phyloP scores from a whole-genome alignment of 2,329 filamentous ascomycete species.

The Claviceps sp. region DNA sequence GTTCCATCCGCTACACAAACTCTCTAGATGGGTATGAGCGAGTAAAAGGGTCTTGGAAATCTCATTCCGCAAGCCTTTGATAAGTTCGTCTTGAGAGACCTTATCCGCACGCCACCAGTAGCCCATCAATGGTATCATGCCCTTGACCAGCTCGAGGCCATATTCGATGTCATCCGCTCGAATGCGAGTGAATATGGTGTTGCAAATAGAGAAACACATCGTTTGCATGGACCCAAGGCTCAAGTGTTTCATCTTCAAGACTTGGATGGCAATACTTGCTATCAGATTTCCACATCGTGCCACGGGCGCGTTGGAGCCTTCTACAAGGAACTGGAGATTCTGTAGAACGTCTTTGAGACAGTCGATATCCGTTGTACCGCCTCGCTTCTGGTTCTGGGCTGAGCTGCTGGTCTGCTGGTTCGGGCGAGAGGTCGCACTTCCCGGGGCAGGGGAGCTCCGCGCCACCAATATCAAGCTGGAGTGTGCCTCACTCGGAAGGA shows the following conservation, averaged over 20 bases:
- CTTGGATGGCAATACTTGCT: conserved; percentile 40
- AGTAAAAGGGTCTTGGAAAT: conserved; percentile 60
- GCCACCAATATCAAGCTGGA: conserved; percentile 1
- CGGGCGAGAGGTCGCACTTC: conserved; percentile 17
- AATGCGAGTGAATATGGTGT: conserved; percentile 51
- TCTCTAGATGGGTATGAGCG: conserved; percentile 49
- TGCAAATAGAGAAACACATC: conserved; percentile 62
- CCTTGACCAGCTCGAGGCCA: conserved; percentile 43
- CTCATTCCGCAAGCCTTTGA: conserved; percentile 57
- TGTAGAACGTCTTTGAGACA: conserved; percentile 33
- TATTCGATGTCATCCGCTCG: conserved; percentile 56
- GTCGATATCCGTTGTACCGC: conserved; percentile 17
- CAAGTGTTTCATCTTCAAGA: conserved; percentile 45
- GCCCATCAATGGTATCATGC: conserved; percentile 57
- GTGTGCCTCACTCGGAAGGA: conserved; percentile 26
- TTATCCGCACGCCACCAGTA: conserved; percentile 67
- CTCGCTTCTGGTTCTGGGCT: conserved; percentile 17
- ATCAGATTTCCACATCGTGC: conserved; percentile 41
- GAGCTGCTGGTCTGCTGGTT: conserved; percentile 16
- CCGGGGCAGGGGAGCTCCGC: conserved; percentile 30
- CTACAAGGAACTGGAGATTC: conserved; percentile 51
- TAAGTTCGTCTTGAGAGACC: conserved; percentile 43
- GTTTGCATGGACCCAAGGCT: conserved; percentile 53
- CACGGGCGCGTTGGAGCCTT: conserved; percentile 55
- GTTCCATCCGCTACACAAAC: conserved; percentile 32